Base-by-base conservation (phyloP, 371 early-diverging fungal genomes). In the Neoconidiobolus thromboides region DNA sequence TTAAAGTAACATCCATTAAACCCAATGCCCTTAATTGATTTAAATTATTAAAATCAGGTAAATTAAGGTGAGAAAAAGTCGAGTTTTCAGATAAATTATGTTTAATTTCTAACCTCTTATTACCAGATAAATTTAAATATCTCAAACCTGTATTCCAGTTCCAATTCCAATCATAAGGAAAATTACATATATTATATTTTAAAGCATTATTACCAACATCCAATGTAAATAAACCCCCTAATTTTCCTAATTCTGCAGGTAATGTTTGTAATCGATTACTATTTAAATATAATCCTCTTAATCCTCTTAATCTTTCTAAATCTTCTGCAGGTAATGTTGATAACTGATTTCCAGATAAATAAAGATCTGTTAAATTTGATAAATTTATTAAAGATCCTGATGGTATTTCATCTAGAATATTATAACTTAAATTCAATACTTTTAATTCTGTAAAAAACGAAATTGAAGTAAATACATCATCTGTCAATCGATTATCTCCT, bases 91-190 rank as follows among this genome's bases (percentile, higher is more conserved):
- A 67, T 40, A 74, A 81, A 2, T 77, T 75, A 46, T 78, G 78
- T 63, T 86, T 82, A 68, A 94, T 89, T 65, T 91, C 89, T 5
- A 94, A 68, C 51, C 89, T 74, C 64, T 84, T 85, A 69, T 94
- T 94, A 54, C 92, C 89, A 0, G 92, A 91, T 58, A 94, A 69
- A 68, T 94, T 92, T 12, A 94, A 76, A 59, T 87, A 91, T 66
- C 82, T 82, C 51, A 94, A 76, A 1, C 85, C 85, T 51, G 84
- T 63, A 67, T 94, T 94, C 89, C 89, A 92, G 68, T 90, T 91
- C 90, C 91, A 93, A 68, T 94, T 92, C 93, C 93, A 94, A 64
- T 93, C 93, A 65, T 90, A 91, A 0, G 89, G 91, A 91, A 91
- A 92, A 65, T 94, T 94, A 37, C 86, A 76, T 46, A 92, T 86